Evolutionary conservation across 2,329 filamentous ascomycete species (phyloP).

Genomic region (Daldinia sp.): DNA sequence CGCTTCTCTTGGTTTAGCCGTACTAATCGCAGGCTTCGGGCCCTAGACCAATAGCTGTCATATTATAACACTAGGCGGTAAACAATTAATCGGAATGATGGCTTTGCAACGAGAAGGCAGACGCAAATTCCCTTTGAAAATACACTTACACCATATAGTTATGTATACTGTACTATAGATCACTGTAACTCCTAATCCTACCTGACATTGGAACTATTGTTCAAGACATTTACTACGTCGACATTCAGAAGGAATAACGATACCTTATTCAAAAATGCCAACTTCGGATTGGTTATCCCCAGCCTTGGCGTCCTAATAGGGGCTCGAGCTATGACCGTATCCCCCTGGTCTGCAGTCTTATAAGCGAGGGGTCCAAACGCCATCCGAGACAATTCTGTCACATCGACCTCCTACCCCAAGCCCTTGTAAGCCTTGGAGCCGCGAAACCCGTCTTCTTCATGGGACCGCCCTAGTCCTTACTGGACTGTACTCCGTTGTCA

Average conservation of each 20-base stretch:
- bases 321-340: conserved; percentile 43
- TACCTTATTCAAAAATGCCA: conserved; percentile 12
- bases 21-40: conserved; percentile 13
- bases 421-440: conserved; percentile 40
- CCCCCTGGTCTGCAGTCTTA: conserved; percentile 38
- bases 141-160: neutral
- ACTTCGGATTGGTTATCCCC: conserved; percentile 21
- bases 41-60: conserved; percentile 28
- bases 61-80: conserved; percentile 21
- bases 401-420: conserved; percentile 52
- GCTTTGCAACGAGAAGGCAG: neutral
- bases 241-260: conserved; percentile 9
- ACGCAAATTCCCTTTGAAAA: neutral
- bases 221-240: conserved; percentile 18
- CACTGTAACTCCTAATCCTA: neutral
- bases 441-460: conserved; percentile 34
- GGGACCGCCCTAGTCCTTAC: conserved; percentile 31
- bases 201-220: conserved; percentile 5
- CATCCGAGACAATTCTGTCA: conserved; percentile 64
- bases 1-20: conserved; percentile 15
- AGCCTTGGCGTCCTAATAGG: conserved; percentile 19
- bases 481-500: conserved; percentile 23
- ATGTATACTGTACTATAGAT: neutral
- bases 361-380: conserved; percentile 58
- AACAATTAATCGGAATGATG: neutral